A percentile compares a stretch with the other conserved stretches of the same genome.
Conservation (phyloP, 495 filamentous ascomycete genomes). For the Talaromyces proteolyticus region DNA sequence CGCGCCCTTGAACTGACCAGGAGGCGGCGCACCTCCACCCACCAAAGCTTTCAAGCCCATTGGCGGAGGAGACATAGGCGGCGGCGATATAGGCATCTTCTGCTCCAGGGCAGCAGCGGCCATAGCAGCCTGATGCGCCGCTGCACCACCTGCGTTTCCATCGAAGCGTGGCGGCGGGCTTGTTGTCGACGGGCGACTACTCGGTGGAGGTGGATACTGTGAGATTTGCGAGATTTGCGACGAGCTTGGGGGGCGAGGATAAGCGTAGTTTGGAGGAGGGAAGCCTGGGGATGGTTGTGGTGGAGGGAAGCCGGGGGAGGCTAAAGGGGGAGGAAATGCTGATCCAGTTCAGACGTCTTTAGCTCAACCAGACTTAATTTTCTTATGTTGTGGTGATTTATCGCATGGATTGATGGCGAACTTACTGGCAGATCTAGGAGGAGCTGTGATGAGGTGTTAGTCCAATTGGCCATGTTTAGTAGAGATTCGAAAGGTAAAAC, state of each 20-base stretch:
- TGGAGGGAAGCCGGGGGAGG: slow-evolving; percentile 21
- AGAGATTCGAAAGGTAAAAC: neutral
- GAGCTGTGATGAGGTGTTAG: slow-evolving; percentile 5
- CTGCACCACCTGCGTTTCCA: slow-evolving; percentile 5
- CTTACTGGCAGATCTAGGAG: slow-evolving; percentile 12
- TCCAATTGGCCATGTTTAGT: neutral
- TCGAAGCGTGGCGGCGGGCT: slow-evolving; percentile 10
- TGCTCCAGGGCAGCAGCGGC: slow-evolving; percentile 8
- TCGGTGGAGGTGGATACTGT: slow-evolving; percentile 11
- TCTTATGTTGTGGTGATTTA: no score
- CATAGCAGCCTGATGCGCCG: slow-evolving; percentile 5
- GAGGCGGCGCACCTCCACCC: slow-evolving; percentile 40
- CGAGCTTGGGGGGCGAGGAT: slow-evolving; percentile 23
- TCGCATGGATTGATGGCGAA: no score
- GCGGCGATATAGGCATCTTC: slow-evolving; percentile 15
- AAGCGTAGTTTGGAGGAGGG: slow-evolving; percentile 28
- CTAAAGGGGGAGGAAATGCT: slow-evolving; percentile 9
- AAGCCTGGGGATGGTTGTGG: slow-evolving; percentile 21
- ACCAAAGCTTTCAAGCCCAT: slow-evolving; percentile 19
- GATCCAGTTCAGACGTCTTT: neutral
- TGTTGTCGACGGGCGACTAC: slow-evolving; percentile 10
- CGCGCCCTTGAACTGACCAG: slow-evolving; percentile 54
- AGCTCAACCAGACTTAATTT: no score
- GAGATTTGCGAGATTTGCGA: slow-evolving; percentile 18
- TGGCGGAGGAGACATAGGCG: slow-evolving; percentile 15